phyloP scores from a whole-genome alignment of 2,329 filamentous ascomycete species.

The Epichloe sylvatica region DNA sequence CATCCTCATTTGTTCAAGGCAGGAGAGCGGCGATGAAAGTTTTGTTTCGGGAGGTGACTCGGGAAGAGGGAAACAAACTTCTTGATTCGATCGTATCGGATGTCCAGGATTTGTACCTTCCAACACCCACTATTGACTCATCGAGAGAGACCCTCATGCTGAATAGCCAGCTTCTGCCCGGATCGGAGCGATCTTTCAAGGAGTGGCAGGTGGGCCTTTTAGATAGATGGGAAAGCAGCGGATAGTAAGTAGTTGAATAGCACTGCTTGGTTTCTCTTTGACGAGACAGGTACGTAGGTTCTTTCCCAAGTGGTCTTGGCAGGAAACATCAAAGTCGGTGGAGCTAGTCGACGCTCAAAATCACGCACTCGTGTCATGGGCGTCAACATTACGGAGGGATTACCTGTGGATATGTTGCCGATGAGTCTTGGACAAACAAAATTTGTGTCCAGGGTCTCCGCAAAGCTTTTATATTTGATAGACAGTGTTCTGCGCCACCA shows the following conservation, averaged over 20 bases:
- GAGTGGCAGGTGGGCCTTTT: slow-evolving; percentile 56
- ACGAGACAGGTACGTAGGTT: too few relatives aligned
- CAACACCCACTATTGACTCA: slow-evolving; percentile 32
- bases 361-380: too few relatives aligned
- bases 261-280: too few relatives aligned
- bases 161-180: slow-evolving; percentile 40
- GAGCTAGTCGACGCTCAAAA: too few relatives aligned
- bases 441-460: too few relatives aligned
- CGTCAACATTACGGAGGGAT: too few relatives aligned
- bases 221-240: slow-evolving; percentile 22
- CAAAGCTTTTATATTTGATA: too few relatives aligned
- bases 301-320: background rate
- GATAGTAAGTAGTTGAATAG: background rate
- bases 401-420: too few relatives aligned
- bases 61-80: slow-evolving; percentile 31
- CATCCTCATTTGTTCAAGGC: slow-evolving; percentile 24
- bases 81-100: slow-evolving; percentile 38
- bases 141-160: slow-evolving; percentile 29
- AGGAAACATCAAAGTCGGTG: too few relatives aligned
- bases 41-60: slow-evolving; percentile 32
- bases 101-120: slow-evolving; percentile 45
- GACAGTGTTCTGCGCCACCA: too few relatives aligned
- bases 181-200: slow-evolving; percentile 41
- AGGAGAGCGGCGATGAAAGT: slow-evolving; percentile 35
- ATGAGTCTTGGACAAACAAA: too few relatives aligned